These are phyloP conservation scores for Chlorella variabilis DNA, from an alignment of 163 green algal species.

Conservation along the genomic window DNA sequence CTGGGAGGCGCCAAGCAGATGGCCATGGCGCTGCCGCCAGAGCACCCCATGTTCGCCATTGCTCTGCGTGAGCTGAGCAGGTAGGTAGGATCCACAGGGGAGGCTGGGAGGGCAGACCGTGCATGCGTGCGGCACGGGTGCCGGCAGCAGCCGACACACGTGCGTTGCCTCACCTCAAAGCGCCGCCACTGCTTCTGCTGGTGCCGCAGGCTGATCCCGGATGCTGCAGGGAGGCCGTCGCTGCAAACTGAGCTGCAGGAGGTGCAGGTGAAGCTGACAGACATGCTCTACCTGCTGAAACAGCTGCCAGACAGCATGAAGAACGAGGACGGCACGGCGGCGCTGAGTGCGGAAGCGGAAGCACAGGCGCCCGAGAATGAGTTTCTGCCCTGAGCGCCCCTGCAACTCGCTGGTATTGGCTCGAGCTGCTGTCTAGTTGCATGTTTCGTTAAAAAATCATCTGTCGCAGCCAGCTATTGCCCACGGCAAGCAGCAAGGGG, in stretches of 20 bases:
- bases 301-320: constrained; percentile 14
- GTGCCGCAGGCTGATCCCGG: neutral
- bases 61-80: constrained; percentile 17
- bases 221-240: constrained; percentile 1
- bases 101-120: neutral
- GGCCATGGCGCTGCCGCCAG: constrained; percentile 19
- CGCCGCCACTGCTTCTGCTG: no score
- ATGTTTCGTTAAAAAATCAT: no score
- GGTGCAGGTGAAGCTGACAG: neutral
- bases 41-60: constrained; percentile 19
- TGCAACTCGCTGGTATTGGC: no score
- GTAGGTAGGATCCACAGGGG: neutral
- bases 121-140: neutral
- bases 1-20: constrained; percentile 23
- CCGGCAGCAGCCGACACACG: neutral
- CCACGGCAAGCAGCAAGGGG: no score
- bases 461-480: no score
- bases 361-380: neutral
- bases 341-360: neutral
- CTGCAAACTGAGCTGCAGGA: constrained; percentile 31
- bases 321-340: neutral
- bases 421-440: no score
- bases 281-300: constrained; percentile 20
- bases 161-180: neutral
- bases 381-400: neutral